phyloP scores from a whole-genome alignment of 163 green algal species.

The Botryococcus braunii region DNA sequence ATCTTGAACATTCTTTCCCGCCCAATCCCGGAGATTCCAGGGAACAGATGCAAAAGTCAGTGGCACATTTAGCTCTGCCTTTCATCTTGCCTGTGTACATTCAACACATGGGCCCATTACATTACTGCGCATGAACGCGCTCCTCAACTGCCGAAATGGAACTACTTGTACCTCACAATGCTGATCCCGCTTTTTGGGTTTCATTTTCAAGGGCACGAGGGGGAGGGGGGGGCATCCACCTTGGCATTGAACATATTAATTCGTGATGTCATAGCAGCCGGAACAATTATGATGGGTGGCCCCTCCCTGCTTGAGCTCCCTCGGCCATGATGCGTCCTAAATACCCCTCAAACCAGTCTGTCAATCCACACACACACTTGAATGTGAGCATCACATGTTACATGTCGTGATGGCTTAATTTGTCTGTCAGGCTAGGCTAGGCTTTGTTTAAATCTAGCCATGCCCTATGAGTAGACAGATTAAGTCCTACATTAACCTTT shows the following conservation, averaged over 20 bases:
- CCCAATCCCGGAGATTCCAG: too few species aligned
- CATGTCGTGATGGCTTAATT: background rate
- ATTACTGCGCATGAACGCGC: too few species aligned
- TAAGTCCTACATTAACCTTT: too few species aligned
- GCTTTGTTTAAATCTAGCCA: background rate
- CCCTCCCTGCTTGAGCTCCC: constrained; percentile 5
- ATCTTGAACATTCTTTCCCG: too few species aligned
- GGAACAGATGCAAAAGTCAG: too few species aligned
- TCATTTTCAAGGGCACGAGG: background rate
- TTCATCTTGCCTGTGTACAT: too few species aligned
- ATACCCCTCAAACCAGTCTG: background rate
- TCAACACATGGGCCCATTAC: too few species aligned
- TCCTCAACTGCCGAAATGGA: too few species aligned
- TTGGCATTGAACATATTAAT: constrained; percentile 83
- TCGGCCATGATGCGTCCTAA: background rate
- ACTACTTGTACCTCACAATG: background rate
- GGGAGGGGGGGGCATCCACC: background rate
- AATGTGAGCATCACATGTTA: background rate
- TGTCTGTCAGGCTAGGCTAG: background rate
- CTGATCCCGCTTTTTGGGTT: background rate
- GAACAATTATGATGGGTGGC: constrained; percentile 83
- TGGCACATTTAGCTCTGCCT: too few species aligned
- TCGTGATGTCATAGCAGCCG: constrained; percentile 56
- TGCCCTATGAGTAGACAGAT: too few species aligned
- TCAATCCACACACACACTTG: background rate